Evolutionary conservation across 257 asterid genomes (phyloP), one percentile per base, ranked within the genome.

Genomic region (Gentiana straminea): DNA sequence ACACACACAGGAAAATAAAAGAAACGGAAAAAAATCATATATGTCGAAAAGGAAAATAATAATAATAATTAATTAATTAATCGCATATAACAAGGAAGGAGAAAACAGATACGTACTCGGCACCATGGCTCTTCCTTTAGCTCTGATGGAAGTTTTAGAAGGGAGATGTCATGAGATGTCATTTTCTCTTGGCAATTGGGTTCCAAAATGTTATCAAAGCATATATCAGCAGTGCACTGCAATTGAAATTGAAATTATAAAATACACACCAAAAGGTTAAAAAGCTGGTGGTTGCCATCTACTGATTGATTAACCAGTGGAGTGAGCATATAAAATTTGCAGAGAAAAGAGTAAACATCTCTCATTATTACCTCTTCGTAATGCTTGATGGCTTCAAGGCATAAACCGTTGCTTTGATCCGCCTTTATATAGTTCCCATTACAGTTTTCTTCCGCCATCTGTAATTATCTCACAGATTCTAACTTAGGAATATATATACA

Each of bases 391-490:
- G 57, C 33, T 8, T 8, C 11, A n/a, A 0, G n/a, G 10, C 51
- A 57, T 36, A 5, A 44, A 32, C 15, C 61, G 43, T 57, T 44
- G 11, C 36, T 12, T 4, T 36, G 39, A 39, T 51, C 9, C 8
- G 48, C 33, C 35, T 63, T 34, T 9, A 35, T 36, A 44, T 46
- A 53, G 35, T 43, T 43, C 33, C 60, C 61, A 8, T 6, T 11
- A 13, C 61, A 57, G 3, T 43, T 33, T 3, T 2, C 13, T 49
- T 57, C n/a, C 33, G 61, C 61, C 51, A 57, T 57, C 61, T 57
- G 38, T 5, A 41, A 4, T 41, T 3, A 5, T 41, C 46, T 5
- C 5, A 4, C 24, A 24, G 24, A 24, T 24, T 24, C 24, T 24
- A 24, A 24, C 24, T 0, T 24, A 24, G 1, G 1, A 0, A 24